Evolutionary conservation across 2,329 filamentous ascomycete species (phyloP).

Genomic region (Epichloe elymi): DNA sequence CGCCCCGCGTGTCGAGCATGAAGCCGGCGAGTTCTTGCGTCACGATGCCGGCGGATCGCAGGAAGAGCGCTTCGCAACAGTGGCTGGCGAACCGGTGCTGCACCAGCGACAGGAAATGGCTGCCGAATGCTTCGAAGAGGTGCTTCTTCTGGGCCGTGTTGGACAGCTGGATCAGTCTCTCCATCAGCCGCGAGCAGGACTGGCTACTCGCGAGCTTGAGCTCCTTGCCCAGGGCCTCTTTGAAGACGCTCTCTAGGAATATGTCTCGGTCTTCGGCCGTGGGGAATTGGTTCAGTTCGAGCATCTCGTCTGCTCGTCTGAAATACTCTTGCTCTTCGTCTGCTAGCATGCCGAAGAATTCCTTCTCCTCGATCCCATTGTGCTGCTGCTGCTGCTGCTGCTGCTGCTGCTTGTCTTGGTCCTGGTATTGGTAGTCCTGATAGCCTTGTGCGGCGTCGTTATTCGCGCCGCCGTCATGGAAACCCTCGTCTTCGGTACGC

Average conservation of each 20-base stretch:
- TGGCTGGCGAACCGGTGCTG: slow-evolving; percentile 96
- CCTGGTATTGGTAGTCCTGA: slow-evolving; percentile 10
- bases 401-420: slow-evolving; percentile 12
- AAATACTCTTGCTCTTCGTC: slow-evolving; percentile 96
- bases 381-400: slow-evolving; percentile 14
- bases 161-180: slow-evolving; percentile 75
- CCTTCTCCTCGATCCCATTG: slow-evolving; percentile 36
- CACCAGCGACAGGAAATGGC: slow-evolving; percentile 78
- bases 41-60: slow-evolving; percentile 66
- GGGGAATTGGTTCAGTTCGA: slow-evolving; percentile 80
- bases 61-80: slow-evolving; percentile 88
- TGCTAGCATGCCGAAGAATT: slow-evolving; percentile 88
- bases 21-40: slow-evolving; percentile 53
- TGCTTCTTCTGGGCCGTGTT: slow-evolving; percentile 69
- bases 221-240: slow-evolving; percentile 82
- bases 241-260: slow-evolving; percentile 71
- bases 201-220: slow-evolving; percentile 93
- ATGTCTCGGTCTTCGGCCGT: slow-evolving; percentile 57
- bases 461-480: background rate
- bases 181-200: slow-evolving; percentile 85
- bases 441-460: background rate
- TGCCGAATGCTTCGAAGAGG: slow-evolving; percentile 72
- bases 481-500: slow-evolving; percentile 10
- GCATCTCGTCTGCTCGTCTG: slow-evolving; percentile 72
- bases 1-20: slow-evolving; percentile 30